Evolutionary conservation across 352 stramenopile species (phyloP), one percentile per base, ranked within the genome.

Genomic region (Phytophthora hibernalis): DNA sequence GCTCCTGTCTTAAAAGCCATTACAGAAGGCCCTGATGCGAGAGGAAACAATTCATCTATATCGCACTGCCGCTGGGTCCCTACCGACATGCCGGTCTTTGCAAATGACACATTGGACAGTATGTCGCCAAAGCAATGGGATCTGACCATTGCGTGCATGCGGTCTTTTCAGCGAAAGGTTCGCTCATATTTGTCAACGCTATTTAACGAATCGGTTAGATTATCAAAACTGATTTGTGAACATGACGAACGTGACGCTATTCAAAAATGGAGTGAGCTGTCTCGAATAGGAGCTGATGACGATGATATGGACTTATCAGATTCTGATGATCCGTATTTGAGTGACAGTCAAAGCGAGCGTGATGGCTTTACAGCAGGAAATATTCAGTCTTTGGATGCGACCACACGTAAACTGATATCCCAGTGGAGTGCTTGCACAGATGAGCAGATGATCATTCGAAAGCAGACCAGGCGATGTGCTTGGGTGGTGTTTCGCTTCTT

Each of bases 401-500:
- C 35, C 50, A 63, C 70, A 31, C 70, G 47, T 15, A 38, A 43
- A 28, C 40, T 91, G 11, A 40, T 89, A 10, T 69, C 76, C 28
- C 59, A 78, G 13, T 81, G 85, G 70, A 76, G 66, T 50, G 58
- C 77, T 5, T 91, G 77, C 40, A 91, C 82, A 13, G 83, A 93
- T 33, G 83, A 94, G 24, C 66, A 83, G 9, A 76, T 95, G 37
- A 59, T 96, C 13, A 65, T 89, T 60, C 70, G 76, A n/a, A 92
- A 92, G 54, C 82, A 91, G 43, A 86, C 84, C 1, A 79, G 76
- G 59, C 74, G 68, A 35, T 93, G 85, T 21, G 86, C 88, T 6
- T 95, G 86, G 86, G 81, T 94, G 35, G 82, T 95, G 21, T 96
- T 96, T 47, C 80, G 85, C 1, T 92, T 95, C 59, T 72, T 96